These are phyloP conservation scores for Coprinellus micaceus DNA, from an alignment of 768 basidiomycete species.

Conservation along the genomic window DNA sequence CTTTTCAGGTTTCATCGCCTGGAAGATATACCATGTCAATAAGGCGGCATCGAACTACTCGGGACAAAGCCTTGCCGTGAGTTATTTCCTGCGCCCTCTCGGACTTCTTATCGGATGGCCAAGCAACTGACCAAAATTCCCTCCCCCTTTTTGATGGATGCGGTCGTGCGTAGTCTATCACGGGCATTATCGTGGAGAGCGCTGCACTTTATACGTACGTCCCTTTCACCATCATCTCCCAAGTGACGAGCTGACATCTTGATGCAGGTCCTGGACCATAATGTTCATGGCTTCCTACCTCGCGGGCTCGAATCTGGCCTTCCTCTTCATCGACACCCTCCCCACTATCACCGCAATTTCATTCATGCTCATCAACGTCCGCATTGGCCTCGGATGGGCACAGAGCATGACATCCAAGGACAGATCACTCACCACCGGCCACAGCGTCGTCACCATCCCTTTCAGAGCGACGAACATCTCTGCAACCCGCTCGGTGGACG, in stretches of 20 bases:
- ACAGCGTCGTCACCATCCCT: not conserved
- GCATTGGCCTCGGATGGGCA: constrained; percentile 15
- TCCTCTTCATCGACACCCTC: constrained; percentile 10
- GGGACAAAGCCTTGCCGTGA: constrained; percentile 6
- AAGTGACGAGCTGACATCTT: not conserved
- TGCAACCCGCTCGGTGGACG: not conserved
- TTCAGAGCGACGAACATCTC: not conserved
- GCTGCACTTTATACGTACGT: constrained; percentile 14
- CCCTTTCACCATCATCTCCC: not conserved
- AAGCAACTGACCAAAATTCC: not conserved
- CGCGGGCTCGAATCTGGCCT: constrained; percentile 8
- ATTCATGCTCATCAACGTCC: constrained; percentile 17
- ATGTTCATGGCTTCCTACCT: constrained; percentile 12
- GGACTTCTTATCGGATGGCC: not conserved
- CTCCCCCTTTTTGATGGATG: not conserved
- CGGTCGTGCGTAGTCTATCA: constrained; percentile 2
- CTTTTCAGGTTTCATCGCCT: constrained; percentile 7
- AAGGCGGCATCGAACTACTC: constrained; percentile 6
- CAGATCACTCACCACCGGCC: not conserved
- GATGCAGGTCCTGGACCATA: constrained; percentile 6
- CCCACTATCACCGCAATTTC: constrained; percentile 11
- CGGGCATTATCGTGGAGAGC: constrained; percentile 15
- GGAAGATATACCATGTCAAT: constrained; percentile 10
- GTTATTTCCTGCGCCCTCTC: not conserved
- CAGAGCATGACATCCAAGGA: not conserved